A percentile compares a stretch with the other conserved stretches of the same genome.
Evolutionary conservation across 2,329 filamentous ascomycete genomes (phyloP).

Genomic region (Claviceps monticola): DNA sequence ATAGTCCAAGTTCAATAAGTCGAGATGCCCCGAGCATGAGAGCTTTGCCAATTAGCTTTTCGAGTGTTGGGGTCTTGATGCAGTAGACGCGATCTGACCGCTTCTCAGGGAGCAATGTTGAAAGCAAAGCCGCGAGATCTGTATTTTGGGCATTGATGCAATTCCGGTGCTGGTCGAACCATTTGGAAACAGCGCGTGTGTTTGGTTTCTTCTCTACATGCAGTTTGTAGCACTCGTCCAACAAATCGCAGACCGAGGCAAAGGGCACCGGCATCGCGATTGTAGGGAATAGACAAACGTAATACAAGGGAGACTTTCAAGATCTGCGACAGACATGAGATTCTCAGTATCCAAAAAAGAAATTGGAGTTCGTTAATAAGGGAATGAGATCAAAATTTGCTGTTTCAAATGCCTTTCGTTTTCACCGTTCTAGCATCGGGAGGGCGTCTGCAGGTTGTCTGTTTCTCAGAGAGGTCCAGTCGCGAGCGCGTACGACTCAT

Average conservation of each 20-base stretch:
- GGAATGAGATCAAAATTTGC: no score
- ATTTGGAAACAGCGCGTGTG: slow-evolving; percentile 35
- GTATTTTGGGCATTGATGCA: slow-evolving; percentile 43
- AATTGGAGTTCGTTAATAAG: not conserved
- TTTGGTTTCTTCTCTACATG: slow-evolving; percentile 19
- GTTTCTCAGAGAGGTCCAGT: not conserved
- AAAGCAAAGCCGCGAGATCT: slow-evolving; percentile 52
- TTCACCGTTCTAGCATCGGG: not conserved
- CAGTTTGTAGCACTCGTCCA: slow-evolving; percentile 49
- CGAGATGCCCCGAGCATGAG: slow-evolving; percentile 52
- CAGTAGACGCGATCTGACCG: slow-evolving; percentile 67
- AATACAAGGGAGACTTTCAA: not conserved
- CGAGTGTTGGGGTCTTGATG: slow-evolving; percentile 47
- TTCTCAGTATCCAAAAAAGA: not conserved
- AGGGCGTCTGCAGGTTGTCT: not conserved
- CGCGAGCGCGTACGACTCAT: not conserved
- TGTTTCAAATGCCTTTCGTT: not conserved
- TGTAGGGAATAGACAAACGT: not conserved
- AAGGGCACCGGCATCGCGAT: slow-evolving; percentile 51
- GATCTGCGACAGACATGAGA: not conserved
- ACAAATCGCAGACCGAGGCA: slow-evolving; percentile 55
- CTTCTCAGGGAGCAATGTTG: slow-evolving; percentile 61
- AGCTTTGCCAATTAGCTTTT: slow-evolving; percentile 52
- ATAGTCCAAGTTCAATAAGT: slow-evolving; percentile 46
- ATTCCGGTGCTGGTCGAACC: slow-evolving; percentile 54